Evolutionary conservation across 306 rosid species (phyloP), one percentile per base, ranked within the genome.

Genomic region (Sophora flavescens): DNA sequence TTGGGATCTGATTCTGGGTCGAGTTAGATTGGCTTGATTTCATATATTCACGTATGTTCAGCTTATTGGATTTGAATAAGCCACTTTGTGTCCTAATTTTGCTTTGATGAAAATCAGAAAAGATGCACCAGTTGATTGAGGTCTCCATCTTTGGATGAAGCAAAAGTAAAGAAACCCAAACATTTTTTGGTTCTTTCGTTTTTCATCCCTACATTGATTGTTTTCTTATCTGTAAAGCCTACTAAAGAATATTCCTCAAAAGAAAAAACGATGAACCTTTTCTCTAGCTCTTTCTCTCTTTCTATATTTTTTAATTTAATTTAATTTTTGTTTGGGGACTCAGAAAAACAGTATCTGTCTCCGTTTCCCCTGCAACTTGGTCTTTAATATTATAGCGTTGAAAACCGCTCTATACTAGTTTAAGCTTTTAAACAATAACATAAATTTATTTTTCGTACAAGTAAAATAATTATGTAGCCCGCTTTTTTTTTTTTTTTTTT

Each of bases 281-380:
- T 84, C 75, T 79, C 14, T 54, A n/a, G 2, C 9, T 80, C 47
- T 68, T 56, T 58, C 53, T 79, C 72, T 54, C 78, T 59, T 59
- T 2, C 33, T 33, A 48, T 80, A 65, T 59, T 75, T 14, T 64
- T 78, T 73, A 18, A 50, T 2, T 12, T 39, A 1, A 2, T 8
- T 15, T 61, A 11, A 2, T 15, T 53, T 32, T 30, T 50, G 15
- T 45, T 7, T 61, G 26, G 48, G 68, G 73, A 74, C 72, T 72
- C 81, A 76, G 81, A 44, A 44, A 44, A 44, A 11, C 5, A 10
- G 50, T 79, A 50, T 67, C 63, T 89, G 96, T 84, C 92, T 89
- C 89, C 81, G 51, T 85, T 81, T 81, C 22, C 47, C 86, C 90
- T 84, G 82, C 98, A 86, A 90, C 75, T 88, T 53, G 96, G 80